Percentiles rank a stretch among this genome's conserved stretches.
phyloP scores from a whole-genome alignment of 805 yeast genomes.

The Kuraishia ogatae region DNA sequence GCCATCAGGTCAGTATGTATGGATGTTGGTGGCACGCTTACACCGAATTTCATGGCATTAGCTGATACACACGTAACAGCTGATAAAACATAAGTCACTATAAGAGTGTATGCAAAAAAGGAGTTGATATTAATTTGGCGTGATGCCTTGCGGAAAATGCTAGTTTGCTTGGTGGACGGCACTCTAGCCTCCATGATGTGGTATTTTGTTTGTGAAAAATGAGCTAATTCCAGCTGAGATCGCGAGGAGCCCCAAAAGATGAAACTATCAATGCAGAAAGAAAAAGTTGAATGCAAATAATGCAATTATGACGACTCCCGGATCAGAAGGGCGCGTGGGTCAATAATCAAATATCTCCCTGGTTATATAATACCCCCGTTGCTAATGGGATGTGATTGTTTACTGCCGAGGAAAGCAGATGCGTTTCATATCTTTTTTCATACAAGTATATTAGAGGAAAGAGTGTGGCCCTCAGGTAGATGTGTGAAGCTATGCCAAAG shows the following conservation, averaged over 20 bases:
- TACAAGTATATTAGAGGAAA: not conserved
- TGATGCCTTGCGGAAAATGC: not conserved
- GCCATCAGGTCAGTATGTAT: not conserved
- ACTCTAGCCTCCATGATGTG: not conserved
- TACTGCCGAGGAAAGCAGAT: no score
- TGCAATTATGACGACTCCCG: not conserved
- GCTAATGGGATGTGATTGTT: no score
- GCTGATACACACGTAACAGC: not conserved
- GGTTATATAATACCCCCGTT: no score
- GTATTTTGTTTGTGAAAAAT: not conserved
- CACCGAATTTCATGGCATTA: not conserved
- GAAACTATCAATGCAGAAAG: not conserved
- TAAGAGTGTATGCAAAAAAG: not conserved
- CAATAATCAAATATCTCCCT: not conserved
- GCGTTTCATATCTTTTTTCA: not conserved
- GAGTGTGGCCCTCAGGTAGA: not conserved
- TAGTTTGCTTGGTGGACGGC: not conserved
- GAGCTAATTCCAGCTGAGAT: not conserved
- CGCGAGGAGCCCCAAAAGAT: not conserved
- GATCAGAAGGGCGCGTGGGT: no score
- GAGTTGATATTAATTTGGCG: not conserved
- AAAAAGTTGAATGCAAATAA: not conserved
- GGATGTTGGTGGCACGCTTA: not conserved
- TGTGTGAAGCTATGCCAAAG: no score
- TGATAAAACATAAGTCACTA: not conserved